A percentile compares a stretch with the other conserved stretches of the same genome.
phyloP scores from a whole-genome alignment of 768 basidiomycete species.

The Amanita rubescens region DNA sequence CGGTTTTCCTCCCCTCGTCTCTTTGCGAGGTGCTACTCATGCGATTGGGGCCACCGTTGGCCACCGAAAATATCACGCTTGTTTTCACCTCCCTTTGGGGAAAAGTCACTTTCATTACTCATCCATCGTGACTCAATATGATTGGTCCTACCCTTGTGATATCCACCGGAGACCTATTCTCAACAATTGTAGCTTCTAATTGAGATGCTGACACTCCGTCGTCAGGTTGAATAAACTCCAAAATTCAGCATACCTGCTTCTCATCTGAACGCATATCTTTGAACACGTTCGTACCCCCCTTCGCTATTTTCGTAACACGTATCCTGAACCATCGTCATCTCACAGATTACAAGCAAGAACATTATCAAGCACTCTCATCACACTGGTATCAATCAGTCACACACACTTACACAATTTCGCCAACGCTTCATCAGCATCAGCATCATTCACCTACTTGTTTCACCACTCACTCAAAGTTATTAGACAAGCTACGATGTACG shows the following conservation, averaged over 20 bases:
- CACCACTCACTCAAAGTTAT: neutral
- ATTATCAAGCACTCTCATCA: neutral
- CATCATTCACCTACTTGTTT: neutral
- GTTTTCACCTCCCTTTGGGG: too few species aligned
- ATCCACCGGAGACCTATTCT: too few species aligned
- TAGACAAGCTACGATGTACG: constrained; percentile 33
- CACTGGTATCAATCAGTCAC: neutral
- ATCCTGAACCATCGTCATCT: too few species aligned
- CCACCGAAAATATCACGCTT: neutral
- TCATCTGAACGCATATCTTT: neutral
- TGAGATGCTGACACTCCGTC: neutral
- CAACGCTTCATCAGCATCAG: neutral
- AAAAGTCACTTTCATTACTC: neutral
- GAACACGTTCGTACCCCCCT: too few species aligned
- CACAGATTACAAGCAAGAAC: neutral
- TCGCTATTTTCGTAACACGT: neutral
- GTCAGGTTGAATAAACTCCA: neutral
- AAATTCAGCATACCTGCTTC: neutral
- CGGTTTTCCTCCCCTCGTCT: neutral
- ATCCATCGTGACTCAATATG: neutral
- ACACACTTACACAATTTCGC: neutral
- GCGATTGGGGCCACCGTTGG: neutral
- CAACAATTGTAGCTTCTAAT: neutral
- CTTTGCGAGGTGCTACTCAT: neutral
- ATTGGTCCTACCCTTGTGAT: too few species aligned